These are phyloP conservation scores for Backusella tuberculispora DNA, from an alignment of 192 early-diverging fungal genomes.

Conservation along the genomic window DNA sequence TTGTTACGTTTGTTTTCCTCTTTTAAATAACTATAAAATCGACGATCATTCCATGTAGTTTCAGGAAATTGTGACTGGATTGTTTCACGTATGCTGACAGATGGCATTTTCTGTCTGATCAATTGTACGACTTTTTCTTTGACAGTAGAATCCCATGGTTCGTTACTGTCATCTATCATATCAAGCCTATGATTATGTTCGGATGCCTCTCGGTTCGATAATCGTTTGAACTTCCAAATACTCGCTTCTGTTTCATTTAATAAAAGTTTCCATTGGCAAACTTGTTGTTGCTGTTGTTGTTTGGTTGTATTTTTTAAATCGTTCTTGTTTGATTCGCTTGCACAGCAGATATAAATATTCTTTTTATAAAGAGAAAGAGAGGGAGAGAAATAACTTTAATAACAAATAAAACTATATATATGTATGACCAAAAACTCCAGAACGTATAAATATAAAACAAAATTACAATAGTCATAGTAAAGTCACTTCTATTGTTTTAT, in stretches of 20 bases:
- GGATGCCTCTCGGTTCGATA: conserved; percentile 48
- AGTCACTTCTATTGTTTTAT: too few relatives aligned
- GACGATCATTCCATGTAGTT: conserved; percentile 58
- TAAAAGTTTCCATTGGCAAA: conserved; percentile 55
- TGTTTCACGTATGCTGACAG: conserved; percentile 41
- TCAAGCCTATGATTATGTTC: conserved; percentile 52
- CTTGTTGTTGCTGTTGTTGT: conserved; percentile 21
- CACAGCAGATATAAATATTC: conserved; percentile 57
- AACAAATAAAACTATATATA: not conserved
- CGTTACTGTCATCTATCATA: conserved; percentile 40
- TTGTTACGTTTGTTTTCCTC: conserved; percentile 56
- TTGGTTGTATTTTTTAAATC: conserved; percentile 42
- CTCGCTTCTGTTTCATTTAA: conserved; percentile 47
- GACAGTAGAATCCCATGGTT: conserved; percentile 47
- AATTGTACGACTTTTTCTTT: conserved; percentile 48
- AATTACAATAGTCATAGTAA: too few relatives aligned
- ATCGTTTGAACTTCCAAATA: conserved; percentile 49
- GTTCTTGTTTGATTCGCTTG: conserved; percentile 49
- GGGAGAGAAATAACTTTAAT: not conserved
- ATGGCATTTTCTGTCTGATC: conserved; percentile 43
- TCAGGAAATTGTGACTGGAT: conserved; percentile 59
- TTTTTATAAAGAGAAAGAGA: not conserved
- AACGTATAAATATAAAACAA: not conserved
- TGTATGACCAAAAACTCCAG: not conserved
- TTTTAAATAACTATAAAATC: conserved; percentile 58